Evolutionary conservation across 1,284 basidiomycete genomes (phyloP), one percentile per base, ranked within the genome.

Genomic region (Ustilago loliicola): DNA sequence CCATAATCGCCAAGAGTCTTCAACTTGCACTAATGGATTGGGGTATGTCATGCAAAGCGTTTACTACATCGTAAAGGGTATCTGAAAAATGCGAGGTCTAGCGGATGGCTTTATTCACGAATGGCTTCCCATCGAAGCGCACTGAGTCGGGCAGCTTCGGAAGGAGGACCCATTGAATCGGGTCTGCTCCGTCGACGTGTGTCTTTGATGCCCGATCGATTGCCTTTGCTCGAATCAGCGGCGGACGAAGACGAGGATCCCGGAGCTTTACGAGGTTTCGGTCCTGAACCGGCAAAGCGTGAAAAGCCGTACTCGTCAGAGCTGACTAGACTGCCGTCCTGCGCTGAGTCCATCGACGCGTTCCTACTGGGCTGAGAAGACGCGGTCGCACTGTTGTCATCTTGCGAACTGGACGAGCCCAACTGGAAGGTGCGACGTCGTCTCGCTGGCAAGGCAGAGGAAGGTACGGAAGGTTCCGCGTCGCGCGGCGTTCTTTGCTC

Each of bases 141-240:
- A 27, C 64, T 73, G 52, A 77, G 13, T 19, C 75, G 51, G 2
- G 75, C 75, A 10, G 71, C 70, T 61, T 77, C 75, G 8, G 75
- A 77, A 21, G 75, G 75, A 3, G 75, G 75, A 13, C 70, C 75
- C 75, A 77, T 77, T n/a, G 63, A 67, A 60, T 63, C 70, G 50
- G 71, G 75, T 38, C 75, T 21, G 51, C 70, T 73, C 15, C 75
- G 56, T 36, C 75, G 51, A 8, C 62, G 57, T 2, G 58, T 11
- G 29, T 69, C 60, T 36, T 77, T 77, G 61, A 60, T 54, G 6
- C 69, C 74, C 45, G 65, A 65, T 66, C 61, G 61, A 9, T 63
- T 40, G 15, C 74, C 74, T 45, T 72, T 77, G 30, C 47, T 50
- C 21, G 73, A 55, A 23, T 61, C 58, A 32, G 66, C 32, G 3